Percentiles rank a stretch among this genome's conserved stretches.
These are phyloP conservation scores for Cornus kousa DNA, from an alignment of 148 eudicot genomes.

Conservation along the genomic window DNA sequence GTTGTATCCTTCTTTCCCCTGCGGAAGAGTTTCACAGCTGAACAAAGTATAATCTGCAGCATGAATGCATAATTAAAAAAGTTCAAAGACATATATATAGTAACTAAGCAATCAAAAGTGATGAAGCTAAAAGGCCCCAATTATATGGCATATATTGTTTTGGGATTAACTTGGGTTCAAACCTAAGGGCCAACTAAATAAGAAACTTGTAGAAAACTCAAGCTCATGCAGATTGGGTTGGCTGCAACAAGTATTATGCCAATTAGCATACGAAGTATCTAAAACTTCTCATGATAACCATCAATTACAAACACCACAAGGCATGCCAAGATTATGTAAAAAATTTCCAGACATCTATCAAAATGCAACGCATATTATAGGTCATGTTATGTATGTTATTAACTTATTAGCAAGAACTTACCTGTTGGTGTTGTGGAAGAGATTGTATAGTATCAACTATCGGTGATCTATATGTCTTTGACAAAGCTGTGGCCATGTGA, in stretches of 20 bases:
- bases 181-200: neutral
- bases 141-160: too few species aligned
- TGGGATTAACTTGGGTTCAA: too few species aligned
- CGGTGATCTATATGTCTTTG: constrained; percentile 72
- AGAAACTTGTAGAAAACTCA: neutral
- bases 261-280: neutral
- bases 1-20: constrained; percentile 73
- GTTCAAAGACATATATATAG: neutral
- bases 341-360: neutral
- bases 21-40: constrained; percentile 81
- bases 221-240: neutral
- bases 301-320: neutral
- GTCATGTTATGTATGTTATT: neutral
- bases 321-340: neutral
- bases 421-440: constrained; percentile 99
- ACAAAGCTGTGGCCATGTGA: constrained; percentile 88
- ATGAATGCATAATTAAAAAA: neutral
- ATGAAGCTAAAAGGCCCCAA: neutral
- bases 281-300: neutral
- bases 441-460: constrained; percentile 82
- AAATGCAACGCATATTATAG: neutral
- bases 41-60: constrained; percentile 79
- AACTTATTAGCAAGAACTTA: constrained; percentile 12
- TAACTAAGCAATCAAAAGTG: neutral
- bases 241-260: neutral